Evolutionary conservation across 176 grass and related monocot genomes (phyloP), one percentile per base, ranked within the genome.

Genomic region (Pontederia paniculata): DNA sequence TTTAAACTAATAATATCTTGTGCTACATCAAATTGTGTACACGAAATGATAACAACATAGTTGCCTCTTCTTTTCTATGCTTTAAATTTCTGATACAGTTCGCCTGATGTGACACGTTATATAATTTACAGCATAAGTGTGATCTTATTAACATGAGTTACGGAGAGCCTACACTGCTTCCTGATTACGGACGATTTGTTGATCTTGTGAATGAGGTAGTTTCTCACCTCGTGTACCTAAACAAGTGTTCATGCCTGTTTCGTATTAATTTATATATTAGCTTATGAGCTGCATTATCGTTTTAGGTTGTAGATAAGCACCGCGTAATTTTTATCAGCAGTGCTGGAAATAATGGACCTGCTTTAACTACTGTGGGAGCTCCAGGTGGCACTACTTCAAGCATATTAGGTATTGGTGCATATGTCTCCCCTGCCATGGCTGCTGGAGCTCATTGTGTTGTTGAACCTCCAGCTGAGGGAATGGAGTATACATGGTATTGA

Each of bases 71-170:
- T 66, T 65, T 16, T 72, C 51, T 69, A 17, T 81, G 57, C 20
- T 49, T 70, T 77, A 14, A 76, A 50, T 64, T 70, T 16, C 50
- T 53, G 17, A 53, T 82, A 71, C 20, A 37, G 28, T 37, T 37
- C 7, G 28, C 28, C 1, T 37, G 28, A 37, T 37, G 28, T 37
- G 2, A 41, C 31, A 12, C 47, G 14, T 45, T 44, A 19, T 15
- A 47, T 57, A 44, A 71, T 47, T 82, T 97, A 42, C 82, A 97
- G 91, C 91, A 97, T 68, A 97, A 90, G 79, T 97, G 91, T 25
- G 91, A 97, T 76, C 83, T 97, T 61, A 97, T 97, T 71, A 97
- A 97, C 62, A 97, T 97, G 91, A 97, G 91, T 83, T 97, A 90
- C 64, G 91, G 91, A 62, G 91, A 97, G 65, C 10, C 86, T 56